Evolutionary conservation across 2,329 filamentous ascomycete species (phyloP), one percentile per base, ranked within the genome.

Genomic region (Colletotrichum costaricense): DNA sequence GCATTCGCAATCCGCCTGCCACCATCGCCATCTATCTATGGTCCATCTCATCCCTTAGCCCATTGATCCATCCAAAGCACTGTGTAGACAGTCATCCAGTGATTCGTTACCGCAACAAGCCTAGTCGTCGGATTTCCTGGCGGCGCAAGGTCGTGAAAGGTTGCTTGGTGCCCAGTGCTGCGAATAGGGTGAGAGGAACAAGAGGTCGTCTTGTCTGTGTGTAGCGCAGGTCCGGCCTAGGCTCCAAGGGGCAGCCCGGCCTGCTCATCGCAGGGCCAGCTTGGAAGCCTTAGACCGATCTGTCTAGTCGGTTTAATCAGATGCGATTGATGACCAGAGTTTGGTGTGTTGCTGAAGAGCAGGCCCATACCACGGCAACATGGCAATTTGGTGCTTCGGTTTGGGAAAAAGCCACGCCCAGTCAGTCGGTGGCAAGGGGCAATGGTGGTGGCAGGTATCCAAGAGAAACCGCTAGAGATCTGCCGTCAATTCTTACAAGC

Each of bases 191-290:
- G 22, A 66, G 59, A 69, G 46, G 62, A 16, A 24, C 16, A 63
- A 49, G 49, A 67, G 14, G 60, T 64, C 67, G 62, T 58, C 67
- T 38, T 42, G 71, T 73, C 71, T 71, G 67, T 73, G 67, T 60
- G 67, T 70, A 49, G 65, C 57, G 56, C 60, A 19, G 67, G 52
- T 63, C 33, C 55, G 30, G 26, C 38, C 56, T 71, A 73, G 62
- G 35, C 62, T 71, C 57, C 71, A 70, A 73, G 55, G 71, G 71
- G 67, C 28, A 73, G 71, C 71, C 71, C 35, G 62, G 71, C 49
- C 46, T 66, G 67, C 35, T 62, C 46, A 66, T 71, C 55, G 46
- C 33, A 56, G 35, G 56, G 59, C 60, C 42, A 58, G 33, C 33
- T 66, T 60, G 46, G 65, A 33, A 54, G 55, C 62, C 22, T 38